phyloP scores from a whole-genome alignment of 2,329 filamentous ascomycete species.

The Teratosphaeria gauchensis region DNA sequence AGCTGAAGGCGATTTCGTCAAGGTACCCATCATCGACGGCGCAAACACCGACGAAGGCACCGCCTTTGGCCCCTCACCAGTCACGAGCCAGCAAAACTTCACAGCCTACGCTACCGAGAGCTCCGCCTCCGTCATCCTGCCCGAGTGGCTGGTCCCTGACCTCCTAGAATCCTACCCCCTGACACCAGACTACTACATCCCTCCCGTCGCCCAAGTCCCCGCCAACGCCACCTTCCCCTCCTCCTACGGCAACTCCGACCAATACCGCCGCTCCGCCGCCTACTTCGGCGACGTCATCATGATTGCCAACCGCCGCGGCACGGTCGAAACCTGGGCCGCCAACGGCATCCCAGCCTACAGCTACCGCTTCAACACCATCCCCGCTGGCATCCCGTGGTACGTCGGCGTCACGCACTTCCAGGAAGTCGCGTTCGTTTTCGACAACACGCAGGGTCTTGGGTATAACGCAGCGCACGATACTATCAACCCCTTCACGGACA shows the following conservation, averaged over 20 bases:
- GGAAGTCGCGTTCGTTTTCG: slow-evolving; percentile 36
- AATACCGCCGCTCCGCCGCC: slow-evolving; percentile 45
- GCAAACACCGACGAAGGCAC: slow-evolving; percentile 43
- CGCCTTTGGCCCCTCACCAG: slow-evolving; percentile 25
- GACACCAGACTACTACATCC: slow-evolving; percentile 29
- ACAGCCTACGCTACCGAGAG: slow-evolving; percentile 31
- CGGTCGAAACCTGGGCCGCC: slow-evolving; percentile 43
- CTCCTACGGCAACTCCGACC: slow-evolving; percentile 13
- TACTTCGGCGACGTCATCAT: slow-evolving; percentile 34
- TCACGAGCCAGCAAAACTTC: slow-evolving; percentile 33
- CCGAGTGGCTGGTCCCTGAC: slow-evolving; percentile 30
- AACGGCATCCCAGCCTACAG: slow-evolving; percentile 45
- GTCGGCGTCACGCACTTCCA: slow-evolving; percentile 46
- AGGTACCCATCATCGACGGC: slow-evolving; percentile 39
- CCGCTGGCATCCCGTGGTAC: slow-evolving; percentile 34
- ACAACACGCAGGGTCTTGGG: slow-evolving; percentile 35
- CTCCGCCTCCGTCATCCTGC: neutral
- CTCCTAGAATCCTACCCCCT: slow-evolving; percentile 42
- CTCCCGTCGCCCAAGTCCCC: slow-evolving; percentile 23
- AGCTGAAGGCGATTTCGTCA: slow-evolving; percentile 31
- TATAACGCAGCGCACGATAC: slow-evolving; percentile 26
- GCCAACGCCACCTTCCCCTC: slow-evolving; percentile 29
- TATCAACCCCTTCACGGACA: slow-evolving; percentile 26
- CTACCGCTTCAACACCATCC: slow-evolving; percentile 53
- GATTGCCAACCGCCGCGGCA: slow-evolving; percentile 46